Conservation (phyloP, 768 basidiomycete species). For the Leccinum ochraceum region DNA sequence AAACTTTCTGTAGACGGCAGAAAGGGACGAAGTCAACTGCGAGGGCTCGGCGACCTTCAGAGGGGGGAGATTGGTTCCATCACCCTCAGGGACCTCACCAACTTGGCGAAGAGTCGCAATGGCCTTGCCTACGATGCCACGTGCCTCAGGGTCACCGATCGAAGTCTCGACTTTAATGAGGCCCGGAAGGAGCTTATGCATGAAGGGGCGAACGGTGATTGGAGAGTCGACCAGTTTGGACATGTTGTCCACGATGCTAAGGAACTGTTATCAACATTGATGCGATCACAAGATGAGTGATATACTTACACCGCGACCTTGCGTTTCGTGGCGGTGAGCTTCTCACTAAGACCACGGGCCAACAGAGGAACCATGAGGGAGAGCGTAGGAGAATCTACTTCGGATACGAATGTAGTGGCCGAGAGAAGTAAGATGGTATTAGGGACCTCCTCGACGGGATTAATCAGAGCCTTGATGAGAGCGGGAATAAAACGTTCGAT, state of each 20-base stretch:
- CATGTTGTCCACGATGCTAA: conserved; percentile 97
- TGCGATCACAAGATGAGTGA: conserved; percentile 11
- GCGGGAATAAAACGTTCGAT: conserved; percentile 96
- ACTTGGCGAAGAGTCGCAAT: conserved; percentile 96
- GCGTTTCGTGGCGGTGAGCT: conserved; percentile 94
- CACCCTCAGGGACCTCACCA: conserved; percentile 82
- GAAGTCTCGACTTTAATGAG: conserved; percentile 93
- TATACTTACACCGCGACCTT: conserved; percentile 91
- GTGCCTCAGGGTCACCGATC: conserved; percentile 98
- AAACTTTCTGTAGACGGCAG: conserved; percentile 84
- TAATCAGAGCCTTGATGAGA: conserved; percentile 95
- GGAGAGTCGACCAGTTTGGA: conserved; percentile 95
- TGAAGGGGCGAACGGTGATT: conserved; percentile 93
- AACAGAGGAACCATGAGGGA: conserved; percentile 97
- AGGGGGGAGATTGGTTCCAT: conserved; percentile 91
- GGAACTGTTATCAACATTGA: conserved; percentile 20
- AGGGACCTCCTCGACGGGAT: conserved; percentile 99
- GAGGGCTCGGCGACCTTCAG: conserved; percentile 73
- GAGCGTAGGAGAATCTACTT: conserved; percentile 95
- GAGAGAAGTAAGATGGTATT: conserved; percentile 93
- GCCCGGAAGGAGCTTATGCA: conserved; percentile 93
- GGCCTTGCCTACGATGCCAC: conserved; percentile 86
- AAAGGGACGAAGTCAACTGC: conserved; percentile 64
- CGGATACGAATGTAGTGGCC: conserved; percentile 99
- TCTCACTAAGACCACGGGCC: conserved; percentile 91